Evolutionary conservation across 352 stramenopile genomes (phyloP).

Genomic region (Pythium monospermum): DNA sequence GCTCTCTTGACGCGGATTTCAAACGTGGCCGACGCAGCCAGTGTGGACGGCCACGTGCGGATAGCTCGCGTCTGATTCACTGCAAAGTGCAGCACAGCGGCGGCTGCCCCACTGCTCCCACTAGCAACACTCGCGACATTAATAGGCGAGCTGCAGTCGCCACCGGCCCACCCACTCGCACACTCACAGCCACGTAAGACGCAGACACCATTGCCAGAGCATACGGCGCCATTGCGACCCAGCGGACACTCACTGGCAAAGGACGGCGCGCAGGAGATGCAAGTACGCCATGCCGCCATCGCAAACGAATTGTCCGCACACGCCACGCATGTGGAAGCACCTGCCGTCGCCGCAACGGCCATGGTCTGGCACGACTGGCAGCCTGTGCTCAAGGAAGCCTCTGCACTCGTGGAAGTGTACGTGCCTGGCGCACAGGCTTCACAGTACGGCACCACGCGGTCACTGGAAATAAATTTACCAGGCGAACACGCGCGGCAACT

Average conservation of each 20-base stretch:
- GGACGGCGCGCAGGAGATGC: conserved; percentile 37
- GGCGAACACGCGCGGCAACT: conserved; percentile 16
- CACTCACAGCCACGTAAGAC: conserved; percentile 49
- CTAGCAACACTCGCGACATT: background rate
- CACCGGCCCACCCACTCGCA: conserved; percentile 28
- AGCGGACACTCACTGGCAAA: conserved; percentile 31
- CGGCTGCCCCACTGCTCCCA: conserved; percentile 2
- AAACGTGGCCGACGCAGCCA: conserved; percentile 18
- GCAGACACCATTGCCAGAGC: conserved; percentile 52
- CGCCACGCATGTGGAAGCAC: conserved; percentile 26
- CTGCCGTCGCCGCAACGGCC: conserved; percentile 19
- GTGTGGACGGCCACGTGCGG: conserved; percentile 7
- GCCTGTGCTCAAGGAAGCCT: conserved; percentile 14
- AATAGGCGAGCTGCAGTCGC: conserved; percentile 34
- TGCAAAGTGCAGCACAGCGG: conserved; percentile 45
- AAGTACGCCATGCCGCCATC: conserved; percentile 49
- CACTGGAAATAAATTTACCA: background rate
- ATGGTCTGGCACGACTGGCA: conserved; percentile 45
- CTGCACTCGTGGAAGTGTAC: conserved; percentile 19
- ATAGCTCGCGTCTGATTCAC: conserved; percentile 23
- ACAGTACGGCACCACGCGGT: background rate
- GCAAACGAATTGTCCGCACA: conserved; percentile 38
- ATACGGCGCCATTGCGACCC: conserved; percentile 54
- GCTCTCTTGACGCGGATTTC: conserved; percentile 30
- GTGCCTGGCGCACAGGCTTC: conserved; percentile 34